phyloP scores from a whole-genome alignment of 2,329 filamentous ascomycete genomes.

The Lachnellula occidentalis region DNA sequence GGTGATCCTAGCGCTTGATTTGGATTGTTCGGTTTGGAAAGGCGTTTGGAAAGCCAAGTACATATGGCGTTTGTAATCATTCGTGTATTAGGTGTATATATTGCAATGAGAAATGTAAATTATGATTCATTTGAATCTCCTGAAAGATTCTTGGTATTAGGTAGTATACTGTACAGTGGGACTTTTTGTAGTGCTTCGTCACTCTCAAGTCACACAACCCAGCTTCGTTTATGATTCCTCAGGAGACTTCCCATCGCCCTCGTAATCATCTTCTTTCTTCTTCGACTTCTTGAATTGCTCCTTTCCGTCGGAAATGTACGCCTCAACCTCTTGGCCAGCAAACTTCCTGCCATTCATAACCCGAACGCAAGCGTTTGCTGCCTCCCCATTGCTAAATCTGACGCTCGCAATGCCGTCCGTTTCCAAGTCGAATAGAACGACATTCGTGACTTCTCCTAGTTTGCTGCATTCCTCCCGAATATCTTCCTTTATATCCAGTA shows the following conservation, averaged over 20 bases:
- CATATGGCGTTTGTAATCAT: neutral
- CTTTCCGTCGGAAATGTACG: conserved; percentile 63
- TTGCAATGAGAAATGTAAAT: neutral
- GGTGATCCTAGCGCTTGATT: conserved; percentile 31
- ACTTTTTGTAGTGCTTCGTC: neutral
- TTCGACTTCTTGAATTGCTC: conserved; percentile 70
- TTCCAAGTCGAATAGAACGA: conserved; percentile 85
- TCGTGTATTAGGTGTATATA: neutral
- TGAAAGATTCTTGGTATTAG: neutral
- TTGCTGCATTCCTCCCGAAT: conserved; percentile 86
- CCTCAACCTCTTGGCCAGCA: conserved; percentile 64
- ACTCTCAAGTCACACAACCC: neutral
- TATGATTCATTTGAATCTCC: neutral
- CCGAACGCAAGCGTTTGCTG: conserved; percentile 66
- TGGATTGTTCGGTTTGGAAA: neutral
- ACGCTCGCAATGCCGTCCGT: conserved; percentile 79
- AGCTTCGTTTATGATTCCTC: neutral
- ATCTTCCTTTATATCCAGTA: conserved; percentile 91
- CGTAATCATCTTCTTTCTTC: conserved; percentile 38
- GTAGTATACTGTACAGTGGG: neutral
- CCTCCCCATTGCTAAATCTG: conserved; percentile 66
- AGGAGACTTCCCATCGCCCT: neutral
- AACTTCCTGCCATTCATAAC: conserved; percentile 79
- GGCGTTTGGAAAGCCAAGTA: neutral
- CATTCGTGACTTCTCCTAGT: conserved; percentile 81